A percentile compares a stretch with the other conserved stretches of the same genome.
phyloP scores from a whole-genome alignment of 805 yeast genomes.

The Barnettozyma populi region DNA sequence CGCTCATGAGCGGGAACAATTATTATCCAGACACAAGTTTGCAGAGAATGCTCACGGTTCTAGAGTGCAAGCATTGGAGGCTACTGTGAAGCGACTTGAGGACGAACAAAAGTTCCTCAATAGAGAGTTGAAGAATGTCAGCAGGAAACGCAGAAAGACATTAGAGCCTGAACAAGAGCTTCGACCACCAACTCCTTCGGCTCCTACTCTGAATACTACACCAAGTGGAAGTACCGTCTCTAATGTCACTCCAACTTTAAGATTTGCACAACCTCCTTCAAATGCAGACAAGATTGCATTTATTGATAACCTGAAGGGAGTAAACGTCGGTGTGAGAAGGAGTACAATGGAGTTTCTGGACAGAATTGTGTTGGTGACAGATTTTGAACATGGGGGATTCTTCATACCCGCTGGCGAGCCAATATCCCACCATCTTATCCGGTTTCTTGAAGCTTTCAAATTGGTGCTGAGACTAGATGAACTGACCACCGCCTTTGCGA shows the following conservation, averaged over 20 bases:
- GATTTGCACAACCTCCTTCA: slow-evolving; percentile 9
- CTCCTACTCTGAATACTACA: neutral
- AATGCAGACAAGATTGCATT: slow-evolving; percentile 33
- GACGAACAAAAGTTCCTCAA: slow-evolving; percentile 52
- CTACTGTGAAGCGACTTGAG: slow-evolving; percentile 38
- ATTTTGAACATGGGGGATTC: slow-evolving; percentile 14
- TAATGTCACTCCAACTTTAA: neutral
- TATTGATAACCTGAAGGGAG: slow-evolving; percentile 30
- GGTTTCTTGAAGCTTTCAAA: slow-evolving; percentile 39
- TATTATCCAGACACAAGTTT: slow-evolving; percentile 16
- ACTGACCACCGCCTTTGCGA: slow-evolving; percentile 39
- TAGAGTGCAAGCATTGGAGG: slow-evolving; percentile 36
- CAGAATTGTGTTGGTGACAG: slow-evolving; percentile 21
- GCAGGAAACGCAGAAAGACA: slow-evolving; percentile 17
- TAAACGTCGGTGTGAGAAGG: slow-evolving; percentile 30
- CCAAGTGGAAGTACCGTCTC: neutral
- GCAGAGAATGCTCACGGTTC: slow-evolving; percentile 25
- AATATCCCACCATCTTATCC: slow-evolving; percentile 31
- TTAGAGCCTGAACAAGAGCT: neutral
- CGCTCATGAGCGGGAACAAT: slow-evolving; percentile 21
- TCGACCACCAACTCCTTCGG: neutral
- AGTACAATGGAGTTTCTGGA: slow-evolving; percentile 32
- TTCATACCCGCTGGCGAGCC: slow-evolving; percentile 29
- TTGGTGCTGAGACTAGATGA: slow-evolving; percentile 43
- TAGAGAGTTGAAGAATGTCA: slow-evolving; percentile 38